Conservation (phyloP, 192 early-diverging fungal species). For the Coemansia sp. region DNA sequence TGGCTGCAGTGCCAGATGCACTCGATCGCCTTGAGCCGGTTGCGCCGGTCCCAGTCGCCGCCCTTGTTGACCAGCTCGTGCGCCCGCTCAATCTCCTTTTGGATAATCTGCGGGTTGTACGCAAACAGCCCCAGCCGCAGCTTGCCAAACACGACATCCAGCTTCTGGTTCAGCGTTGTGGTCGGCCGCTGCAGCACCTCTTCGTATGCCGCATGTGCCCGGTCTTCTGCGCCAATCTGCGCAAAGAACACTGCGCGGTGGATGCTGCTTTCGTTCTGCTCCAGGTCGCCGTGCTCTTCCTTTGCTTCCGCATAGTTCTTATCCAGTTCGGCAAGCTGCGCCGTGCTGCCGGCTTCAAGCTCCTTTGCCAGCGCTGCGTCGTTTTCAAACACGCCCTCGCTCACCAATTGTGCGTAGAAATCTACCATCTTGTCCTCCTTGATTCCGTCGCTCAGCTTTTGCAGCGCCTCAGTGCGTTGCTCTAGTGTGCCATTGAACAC, state of each 20-base stretch:
- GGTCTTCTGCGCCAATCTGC: constrained; percentile 95
- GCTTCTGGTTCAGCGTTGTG: constrained; percentile 82
- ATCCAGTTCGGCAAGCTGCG: constrained; percentile 74
- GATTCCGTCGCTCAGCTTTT: constrained; percentile 69
- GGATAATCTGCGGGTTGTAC: constrained; percentile 69
- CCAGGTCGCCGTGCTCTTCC: constrained; percentile 89
- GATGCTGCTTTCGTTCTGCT: constrained; percentile 63
- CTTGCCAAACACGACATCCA: constrained; percentile 90
- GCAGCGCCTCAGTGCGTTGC: constrained; percentile 65
- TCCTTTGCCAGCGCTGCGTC: constrained; percentile 33
- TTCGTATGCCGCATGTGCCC: constrained; percentile 80
- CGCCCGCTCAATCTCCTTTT: constrained; percentile 40
- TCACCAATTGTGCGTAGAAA: constrained; percentile 28
- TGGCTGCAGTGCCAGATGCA: constrained; percentile 90
- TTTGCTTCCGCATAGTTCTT: constrained; percentile 86
- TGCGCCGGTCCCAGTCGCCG: constrained; percentile 99
- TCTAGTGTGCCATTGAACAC: constrained; percentile 71
- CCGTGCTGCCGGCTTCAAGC: constrained; percentile 69
- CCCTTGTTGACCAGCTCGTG: constrained; percentile 92
- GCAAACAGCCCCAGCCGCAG: constrained; percentile 95
- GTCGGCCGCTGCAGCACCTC: constrained; percentile 83
- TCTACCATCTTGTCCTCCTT: constrained; percentile 75
- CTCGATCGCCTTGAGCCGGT: constrained; percentile 95
- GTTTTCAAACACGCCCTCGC: constrained; percentile 26
- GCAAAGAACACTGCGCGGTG: constrained; percentile 88